Conservation (phyloP, 352 stramenopile genomes). For the Phytophthora sp. region DNA sequence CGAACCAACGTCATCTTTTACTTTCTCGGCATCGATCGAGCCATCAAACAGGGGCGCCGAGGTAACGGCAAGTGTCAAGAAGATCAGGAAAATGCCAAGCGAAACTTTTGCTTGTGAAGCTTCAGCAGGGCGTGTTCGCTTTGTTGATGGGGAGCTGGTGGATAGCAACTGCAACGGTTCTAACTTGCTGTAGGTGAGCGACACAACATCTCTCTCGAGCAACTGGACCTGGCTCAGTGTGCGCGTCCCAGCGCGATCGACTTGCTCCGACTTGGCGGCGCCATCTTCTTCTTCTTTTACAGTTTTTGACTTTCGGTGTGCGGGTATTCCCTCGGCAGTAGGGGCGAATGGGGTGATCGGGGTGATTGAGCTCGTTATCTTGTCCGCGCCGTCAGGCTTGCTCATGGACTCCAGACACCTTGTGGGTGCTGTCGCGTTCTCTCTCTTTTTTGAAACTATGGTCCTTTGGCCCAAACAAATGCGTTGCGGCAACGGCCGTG, state of each 20-base stretch:
- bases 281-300: too few species aligned
- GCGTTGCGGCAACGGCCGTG: too few species aligned
- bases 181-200: conserved; percentile 25
- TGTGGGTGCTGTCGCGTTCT: too few species aligned
- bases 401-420: too few species aligned
- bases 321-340: background rate
- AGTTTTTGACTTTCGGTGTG: background rate
- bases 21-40: conserved; percentile 39
- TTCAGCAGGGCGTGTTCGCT: conserved; percentile 19
- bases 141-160: background rate
- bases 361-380: too few species aligned
- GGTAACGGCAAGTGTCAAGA: conserved; percentile 36
- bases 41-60: conserved; percentile 39
- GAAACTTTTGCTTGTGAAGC: conserved; percentile 14
- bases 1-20: conserved; percentile 31
- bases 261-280: background rate
- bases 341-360: too few species aligned
- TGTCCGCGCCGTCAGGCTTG: too few species aligned
- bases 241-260: background rate
- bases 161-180: conserved; percentile 11
- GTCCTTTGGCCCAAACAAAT: too few species aligned
- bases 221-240: conserved; percentile 19
- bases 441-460: too few species aligned
- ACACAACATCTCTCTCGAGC: conserved; percentile 32
- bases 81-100: conserved; percentile 37